A percentile compares a stretch with the other conserved stretches of the same genome.
These are phyloP conservation scores for Saccharomycopsis olivae DNA, from an alignment of 805 yeast genomes.

Conservation along the genomic window DNA sequence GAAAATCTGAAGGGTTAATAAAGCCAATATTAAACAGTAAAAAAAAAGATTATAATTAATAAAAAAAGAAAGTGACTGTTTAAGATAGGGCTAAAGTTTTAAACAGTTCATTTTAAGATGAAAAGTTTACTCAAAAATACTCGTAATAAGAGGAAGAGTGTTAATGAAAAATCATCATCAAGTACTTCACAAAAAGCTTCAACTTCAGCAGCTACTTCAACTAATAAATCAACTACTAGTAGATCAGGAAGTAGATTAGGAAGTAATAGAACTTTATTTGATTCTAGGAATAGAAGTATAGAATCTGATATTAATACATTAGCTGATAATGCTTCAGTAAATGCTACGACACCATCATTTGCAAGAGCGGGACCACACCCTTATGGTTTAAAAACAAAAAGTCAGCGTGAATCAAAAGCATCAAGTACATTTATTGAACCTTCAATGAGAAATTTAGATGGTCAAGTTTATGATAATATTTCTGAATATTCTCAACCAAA, in stretches of 20 bases:
- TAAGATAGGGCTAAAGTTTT: too few species aligned
- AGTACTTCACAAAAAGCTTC: not conserved
- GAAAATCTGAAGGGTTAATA: too few species aligned
- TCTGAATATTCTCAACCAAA: slow-evolving; percentile 9
- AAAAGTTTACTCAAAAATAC: slow-evolving; percentile 15
- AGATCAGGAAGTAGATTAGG: slow-evolving; percentile 10
- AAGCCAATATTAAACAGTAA: too few species aligned
- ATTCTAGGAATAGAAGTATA: slow-evolving; percentile 3
- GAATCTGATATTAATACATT: slow-evolving; percentile 4
- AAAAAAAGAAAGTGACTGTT: too few species aligned
- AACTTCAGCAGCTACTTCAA: not conserved
- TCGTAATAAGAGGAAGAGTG: slow-evolving; percentile 17
- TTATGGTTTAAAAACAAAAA: slow-evolving; percentile 3
- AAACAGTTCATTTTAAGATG: too few species aligned
- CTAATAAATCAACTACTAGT: not conserved
- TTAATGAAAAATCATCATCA: slow-evolving; percentile 10
- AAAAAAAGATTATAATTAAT: too few species aligned
- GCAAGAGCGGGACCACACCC: slow-evolving; percentile 4
- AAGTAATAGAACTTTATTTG: slow-evolving; percentile 7
- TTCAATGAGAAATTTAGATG: slow-evolving; percentile 6
- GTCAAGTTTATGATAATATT: slow-evolving; percentile 8
- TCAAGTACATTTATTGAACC: slow-evolving; percentile 8
- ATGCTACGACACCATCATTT: slow-evolving; percentile 2
- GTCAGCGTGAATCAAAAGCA: slow-evolving; percentile 11
- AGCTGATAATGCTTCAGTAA: not conserved